A percentile compares a stretch with the other conserved stretches of the same genome.
These are phyloP conservation scores for Chrysanthemum seticuspe DNA, from an alignment of 129 eudicot genomes.

Conservation along the genomic window DNA sequence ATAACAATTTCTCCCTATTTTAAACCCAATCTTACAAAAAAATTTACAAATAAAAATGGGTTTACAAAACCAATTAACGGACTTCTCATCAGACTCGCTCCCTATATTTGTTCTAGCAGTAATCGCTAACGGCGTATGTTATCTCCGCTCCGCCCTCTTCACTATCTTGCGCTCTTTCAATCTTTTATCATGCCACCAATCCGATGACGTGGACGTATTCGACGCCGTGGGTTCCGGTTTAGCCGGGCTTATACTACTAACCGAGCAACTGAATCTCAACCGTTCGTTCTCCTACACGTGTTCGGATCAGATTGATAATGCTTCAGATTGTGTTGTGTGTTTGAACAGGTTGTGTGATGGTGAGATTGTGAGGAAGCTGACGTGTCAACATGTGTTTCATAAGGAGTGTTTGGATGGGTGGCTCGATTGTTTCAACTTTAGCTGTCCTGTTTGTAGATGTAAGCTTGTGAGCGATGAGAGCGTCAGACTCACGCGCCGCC, in stretches of 20 bases:
- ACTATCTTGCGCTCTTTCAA: constrained; percentile 42
- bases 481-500: constrained; percentile 45
- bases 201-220: constrained; percentile 30
- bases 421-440: constrained; percentile 62
- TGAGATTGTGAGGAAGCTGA: constrained; percentile 59
- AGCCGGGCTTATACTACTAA: constrained; percentile 51
- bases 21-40: too few relatives aligned
- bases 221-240: constrained; percentile 68
- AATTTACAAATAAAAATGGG: constrained; percentile 47
- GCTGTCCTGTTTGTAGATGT: constrained; percentile 74
- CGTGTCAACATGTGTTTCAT: constrained; percentile 80
- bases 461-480: constrained; percentile 51
- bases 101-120: constrained; percentile 38
- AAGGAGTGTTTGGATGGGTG: constrained; percentile 85
- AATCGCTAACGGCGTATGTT: constrained; percentile 52
- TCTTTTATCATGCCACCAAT: constrained; percentile 15
- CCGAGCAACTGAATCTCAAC: constrained; percentile 66
- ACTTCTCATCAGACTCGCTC: constrained; percentile 65
- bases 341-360: constrained; percentile 59
- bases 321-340: constrained; percentile 63
- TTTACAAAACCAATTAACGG: constrained; percentile 61
- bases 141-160: constrained; percentile 53
- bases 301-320: constrained; percentile 7
- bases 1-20: too few relatives aligned
- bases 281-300: constrained; percentile 39